Base-by-base conservation (phyloP, 129 eudicot genomes). In the Gnaphalium uliginosum region DNA sequence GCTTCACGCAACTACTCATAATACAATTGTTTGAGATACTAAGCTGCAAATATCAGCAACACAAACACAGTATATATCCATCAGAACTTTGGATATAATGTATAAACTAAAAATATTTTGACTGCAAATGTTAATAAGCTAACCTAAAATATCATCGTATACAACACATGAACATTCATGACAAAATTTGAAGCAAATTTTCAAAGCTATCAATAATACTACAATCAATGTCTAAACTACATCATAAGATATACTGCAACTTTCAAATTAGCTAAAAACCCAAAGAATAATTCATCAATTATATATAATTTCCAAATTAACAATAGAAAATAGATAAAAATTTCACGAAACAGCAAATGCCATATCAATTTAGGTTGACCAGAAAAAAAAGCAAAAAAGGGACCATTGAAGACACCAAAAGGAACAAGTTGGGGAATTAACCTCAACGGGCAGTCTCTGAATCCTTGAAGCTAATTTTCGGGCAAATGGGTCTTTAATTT, bases 1-100 rank as follows among this genome's bases (percentile, higher is more conserved):
- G 99, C 89, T 86, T 91, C 71, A 94, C 89, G 50, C 99, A 94
- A 78, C 97, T 94, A 73, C 99, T 94, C 97, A 91, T 81, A 39
- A 94, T 73, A 78, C 85, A 82, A 74, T 62, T 24, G 30, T 80
- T 74, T 62, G 90, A 88, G 73, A 80, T 74, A 65, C 85, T 73
- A 71, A 87, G 89, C 97, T 89, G 87, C 53, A 71, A 69, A 63
- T 70, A 60, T 43, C 32, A 17, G 25, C 39, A 75, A 69, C 48
- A 74, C 25, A 53, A 35, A 33, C 54, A 43, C 23, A 39, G 51
- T 74, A 18, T 70, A 41, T 48, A 78, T 23, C 5, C 11, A 37
- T 65, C 33, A 32, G 24, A 21, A 41, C 21, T 33, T 4, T 62
- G 32, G 32, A 71, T 43, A 30, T 68, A 68, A 25, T 39, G 4